Evolutionary conservation across 192 early-diverging fungal genomes (phyloP).

Genomic region (Hyaloraphidium curvatum): DNA sequence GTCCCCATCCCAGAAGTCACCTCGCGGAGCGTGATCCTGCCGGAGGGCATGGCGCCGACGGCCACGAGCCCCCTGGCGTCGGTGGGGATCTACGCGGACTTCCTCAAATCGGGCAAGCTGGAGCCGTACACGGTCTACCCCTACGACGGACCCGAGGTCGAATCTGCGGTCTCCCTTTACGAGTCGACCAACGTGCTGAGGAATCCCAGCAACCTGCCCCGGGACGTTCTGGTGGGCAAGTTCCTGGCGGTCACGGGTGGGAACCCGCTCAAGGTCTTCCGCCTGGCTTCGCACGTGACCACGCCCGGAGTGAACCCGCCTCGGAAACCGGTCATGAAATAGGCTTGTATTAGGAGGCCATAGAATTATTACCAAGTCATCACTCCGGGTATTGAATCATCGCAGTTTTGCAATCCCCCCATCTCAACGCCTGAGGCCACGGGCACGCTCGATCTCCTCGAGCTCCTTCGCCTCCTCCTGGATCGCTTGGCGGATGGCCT

Average conservation of each 20-base stretch:
- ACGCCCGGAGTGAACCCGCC: neutral
- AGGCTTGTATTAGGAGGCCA: neutral
- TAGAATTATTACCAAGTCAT: neutral
- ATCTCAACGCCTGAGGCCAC: neutral
- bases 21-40: neutral
- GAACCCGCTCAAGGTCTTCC: too few species aligned
- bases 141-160: neutral
- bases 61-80: neutral
- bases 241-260: too few species aligned
- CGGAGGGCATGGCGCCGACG: neutral
- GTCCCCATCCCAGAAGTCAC: neutral
- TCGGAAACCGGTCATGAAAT: neutral
- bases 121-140: neutral
- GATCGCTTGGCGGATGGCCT: neutral
- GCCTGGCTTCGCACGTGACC: neutral
- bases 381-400: neutral
- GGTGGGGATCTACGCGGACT: neutral
- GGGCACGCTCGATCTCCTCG: neutral
- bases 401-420: neutral
- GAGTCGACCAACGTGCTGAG: too few species aligned
- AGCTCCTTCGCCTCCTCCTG: neutral
- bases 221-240: too few species aligned
- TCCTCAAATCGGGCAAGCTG: neutral
- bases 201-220: too few species aligned
- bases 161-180: too few species aligned